Percentiles rank a stretch among this genome's conserved stretches.
phyloP scores from a whole-genome alignment of 2,329 filamentous ascomycete species.

The Allantophomopsis lycopodina region DNA sequence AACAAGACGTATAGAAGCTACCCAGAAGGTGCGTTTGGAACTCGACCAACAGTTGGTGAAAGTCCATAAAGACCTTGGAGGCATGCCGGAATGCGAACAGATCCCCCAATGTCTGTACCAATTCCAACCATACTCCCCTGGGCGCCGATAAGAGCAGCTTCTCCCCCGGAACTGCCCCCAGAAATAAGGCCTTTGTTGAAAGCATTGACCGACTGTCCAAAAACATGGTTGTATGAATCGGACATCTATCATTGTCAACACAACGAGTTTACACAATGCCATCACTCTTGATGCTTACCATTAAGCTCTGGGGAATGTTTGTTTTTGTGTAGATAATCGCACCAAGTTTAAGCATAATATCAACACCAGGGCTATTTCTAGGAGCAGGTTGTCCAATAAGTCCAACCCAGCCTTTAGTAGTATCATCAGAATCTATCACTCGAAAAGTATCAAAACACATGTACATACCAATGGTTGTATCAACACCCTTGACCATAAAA shows the following conservation, averaged over 20 bases:
- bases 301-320: conserved; percentile 16
- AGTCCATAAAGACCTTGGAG: conserved; percentile 13
- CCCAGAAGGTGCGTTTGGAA: conserved; percentile 11
- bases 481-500: conserved; percentile 35
- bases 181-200: conserved; percentile 29
- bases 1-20: background rate
- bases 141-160: conserved; percentile 30
- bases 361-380: background rate
- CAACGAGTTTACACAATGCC: no score
- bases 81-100: conserved; percentile 23
- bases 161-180: conserved; percentile 48
- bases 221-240: conserved; percentile 4
- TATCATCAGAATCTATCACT: background rate
- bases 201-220: conserved; percentile 2
- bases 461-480: conserved; percentile 31
- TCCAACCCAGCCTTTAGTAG: background rate
- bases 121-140: conserved; percentile 25
- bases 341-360: conserved; percentile 4
- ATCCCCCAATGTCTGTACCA: conserved; percentile 27
- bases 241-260: conserved; percentile 1
- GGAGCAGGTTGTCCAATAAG: background rate
- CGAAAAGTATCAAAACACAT: background rate
- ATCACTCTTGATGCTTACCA: conserved; percentile 8
- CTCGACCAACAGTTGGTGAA: conserved; percentile 5
- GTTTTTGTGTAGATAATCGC: conserved; percentile 17